Base-by-base conservation (phyloP, 805 yeast genomes). In the Phaffomyces antillensis region DNA sequence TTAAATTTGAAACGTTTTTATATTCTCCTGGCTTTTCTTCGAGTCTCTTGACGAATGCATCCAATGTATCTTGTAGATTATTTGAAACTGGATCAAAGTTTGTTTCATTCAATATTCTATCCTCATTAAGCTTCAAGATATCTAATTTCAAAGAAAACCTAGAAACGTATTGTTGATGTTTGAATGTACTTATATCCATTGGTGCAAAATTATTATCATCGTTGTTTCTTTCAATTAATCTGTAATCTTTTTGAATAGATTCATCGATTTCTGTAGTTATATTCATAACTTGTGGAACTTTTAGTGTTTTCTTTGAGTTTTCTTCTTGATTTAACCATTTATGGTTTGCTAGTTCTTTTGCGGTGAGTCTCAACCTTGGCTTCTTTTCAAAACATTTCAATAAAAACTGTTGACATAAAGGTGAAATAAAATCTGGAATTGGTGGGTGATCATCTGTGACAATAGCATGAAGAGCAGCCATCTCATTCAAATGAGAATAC, bases 391-490 rank as follows among this genome's bases (percentile, higher is more conserved):
- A 83, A 57, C 96, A 87, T 49, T 76, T 77, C 41, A 71, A 53
- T 12, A 85, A 62, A 50, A 87, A 81, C 51, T 83, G 86, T 35
- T 70, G 68, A 8, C 71, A 71, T 48, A 63, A 32, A 0, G 67
- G 55, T 0, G 78, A 62, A 5, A 76, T 58, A 3, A 68, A 63
- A 9, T 70, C 68, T 0, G 95, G 95, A 18, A 86, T 63, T 1
- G 83, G 81, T 2, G 91, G 88, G 44, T 73, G 72, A 16, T 78
- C 83, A 42, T 85, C 87, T 7, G 83, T 77, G 0, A 87, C 95
- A 42, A 87, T 83, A 0, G 93, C 89, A 65, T 84, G 95, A 46
- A 87, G 68, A 0, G 93, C 87, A 1, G 87, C 83, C 80, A 86
- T 80, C 10, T 84, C 83, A 46, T 80, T 79, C 42, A 80, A 66